Base-by-base conservation (phyloP, 2,329 filamentous ascomycete genomes). In the Bertia moriformis region DNA sequence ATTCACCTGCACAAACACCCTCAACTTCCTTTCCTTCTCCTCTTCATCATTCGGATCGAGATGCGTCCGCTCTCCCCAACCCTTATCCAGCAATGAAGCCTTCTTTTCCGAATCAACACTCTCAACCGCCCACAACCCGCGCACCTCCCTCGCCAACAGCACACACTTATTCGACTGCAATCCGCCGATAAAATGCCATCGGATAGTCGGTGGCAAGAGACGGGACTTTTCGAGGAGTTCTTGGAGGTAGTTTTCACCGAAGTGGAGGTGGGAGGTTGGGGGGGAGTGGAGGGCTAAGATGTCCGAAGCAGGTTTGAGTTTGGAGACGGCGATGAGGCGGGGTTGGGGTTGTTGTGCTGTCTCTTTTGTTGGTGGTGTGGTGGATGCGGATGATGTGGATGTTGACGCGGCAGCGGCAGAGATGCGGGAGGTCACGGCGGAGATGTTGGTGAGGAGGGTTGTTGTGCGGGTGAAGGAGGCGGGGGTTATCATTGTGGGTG, bases 161-260 rank as follows among this genome's bases (percentile, higher is more conserved):
- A 37, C n/a, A 19, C 19, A 50, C 60, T 45, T 56, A 73, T 71
- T 66, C 13, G 83, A 88, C 60, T 98, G 91, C 29, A 98, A 63
- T 0, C 83, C 86, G 30, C 91, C 91, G 55, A 96, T 98, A 59
- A 96, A 95, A 60, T 98, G 91, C 91, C 91, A 98, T 49, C 71
- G 71, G 47, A 98, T 83, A 22, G 69, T 71, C 35, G 63, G 62
- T 0, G 91, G 89, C 10, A 98, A 71, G 15, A 94, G 56, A 22
- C 72, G 69, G 1, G 86, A 81, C 60, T 98, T 98, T 56, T 93
- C 82, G 42, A 71, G 69, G 40, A 98, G 72, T 59, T 98, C 91
- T 60, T 89, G 83, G 3, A 81, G 70, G 63, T 98, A 98, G 66
- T 98, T 98, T 62, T 98, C 91, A 50, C 91, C 91, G 57, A 96